These are phyloP conservation scores for Neolentinus lepideus DNA, from an alignment of 1,284 basidiomycete genomes.

Conservation along the genomic window DNA sequence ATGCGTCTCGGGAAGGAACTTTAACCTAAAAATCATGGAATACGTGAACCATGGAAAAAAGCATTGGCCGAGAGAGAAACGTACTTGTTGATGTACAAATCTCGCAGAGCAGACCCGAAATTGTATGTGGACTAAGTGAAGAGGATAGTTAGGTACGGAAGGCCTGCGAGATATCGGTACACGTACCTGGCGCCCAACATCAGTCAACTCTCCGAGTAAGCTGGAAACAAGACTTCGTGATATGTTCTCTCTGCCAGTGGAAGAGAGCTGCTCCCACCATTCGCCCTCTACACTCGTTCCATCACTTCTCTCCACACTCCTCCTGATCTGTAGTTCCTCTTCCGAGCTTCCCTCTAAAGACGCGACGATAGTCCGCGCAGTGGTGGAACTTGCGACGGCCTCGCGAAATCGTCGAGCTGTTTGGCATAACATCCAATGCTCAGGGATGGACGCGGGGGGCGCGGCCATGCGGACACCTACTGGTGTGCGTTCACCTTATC, in stretches of 20 bases:
- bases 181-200: conserved; percentile 60
- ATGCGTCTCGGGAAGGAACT: conserved; percentile 53
- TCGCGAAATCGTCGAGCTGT: conserved; percentile 47
- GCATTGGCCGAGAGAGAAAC: conserved; percentile 10
- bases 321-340: conserved; percentile 19
- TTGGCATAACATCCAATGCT: conserved; percentile 65
- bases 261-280: conserved; percentile 40
- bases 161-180: not conserved
- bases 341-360: conserved; percentile 3
- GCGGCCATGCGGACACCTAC: conserved; percentile 57
- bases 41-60: conserved; percentile 1
- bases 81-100: conserved; percentile 67
- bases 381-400: conserved; percentile 29
- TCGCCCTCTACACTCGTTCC: conserved; percentile 47
- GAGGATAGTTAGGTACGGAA: conserved; percentile 6
- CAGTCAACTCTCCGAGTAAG: conserved; percentile 74
- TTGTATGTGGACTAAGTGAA: conserved; percentile 54
- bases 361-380: not conserved
- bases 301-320: conserved; percentile 49
- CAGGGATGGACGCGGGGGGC: conserved; percentile 58
- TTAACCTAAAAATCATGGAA: conserved; percentile 39
- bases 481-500: conserved; percentile 63
- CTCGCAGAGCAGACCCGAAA: conserved; percentile 54
- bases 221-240: conserved; percentile 24
- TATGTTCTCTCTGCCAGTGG: too few relatives aligned